Evolutionary conservation across 352 stramenopile genomes (phyloP).

Genomic region (Elongisporangium anandrum): DNA sequence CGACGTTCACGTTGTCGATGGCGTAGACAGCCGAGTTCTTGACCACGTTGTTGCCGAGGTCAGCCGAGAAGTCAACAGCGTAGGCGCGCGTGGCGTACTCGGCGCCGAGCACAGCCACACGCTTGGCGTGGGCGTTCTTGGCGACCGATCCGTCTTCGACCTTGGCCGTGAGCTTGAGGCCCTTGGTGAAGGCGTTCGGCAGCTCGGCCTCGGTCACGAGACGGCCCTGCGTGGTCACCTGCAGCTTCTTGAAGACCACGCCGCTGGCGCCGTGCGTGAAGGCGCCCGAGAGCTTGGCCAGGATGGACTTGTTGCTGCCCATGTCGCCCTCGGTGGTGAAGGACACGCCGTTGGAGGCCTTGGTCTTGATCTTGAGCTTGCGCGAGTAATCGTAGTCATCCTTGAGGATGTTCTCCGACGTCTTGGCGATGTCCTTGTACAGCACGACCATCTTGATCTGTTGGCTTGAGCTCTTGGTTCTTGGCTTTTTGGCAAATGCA

Average conservation of each 20-base stretch:
- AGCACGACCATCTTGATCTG: constrained; percentile 57
- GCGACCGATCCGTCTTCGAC: constrained; percentile 73
- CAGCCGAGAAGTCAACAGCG: constrained; percentile 51
- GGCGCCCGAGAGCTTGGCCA: constrained; percentile 73
- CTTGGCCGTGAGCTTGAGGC: constrained; percentile 83
- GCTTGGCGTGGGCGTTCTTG: constrained; percentile 78
- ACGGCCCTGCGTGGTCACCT: constrained; percentile 79
- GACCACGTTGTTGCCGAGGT: constrained; percentile 55
- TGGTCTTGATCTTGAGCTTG: constrained; percentile 91
- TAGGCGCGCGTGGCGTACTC: constrained; percentile 71
- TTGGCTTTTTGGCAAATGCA: constrained; percentile 61
- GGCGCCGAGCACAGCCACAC: constrained; percentile 64
- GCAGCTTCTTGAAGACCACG: constrained; percentile 85
- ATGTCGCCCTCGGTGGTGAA: constrained; percentile 88
- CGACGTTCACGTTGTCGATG: constrained; percentile 77
- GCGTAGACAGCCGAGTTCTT: constrained; percentile 64
- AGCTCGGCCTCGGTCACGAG: constrained; percentile 75
- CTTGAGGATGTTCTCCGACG: constrained; percentile 75
- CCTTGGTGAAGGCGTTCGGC: constrained; percentile 73
- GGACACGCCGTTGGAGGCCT: constrained; percentile 75
- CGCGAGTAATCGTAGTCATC: constrained; percentile 89
- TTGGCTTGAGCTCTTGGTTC: constrained; percentile 9
- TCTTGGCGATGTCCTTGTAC: constrained; percentile 88
- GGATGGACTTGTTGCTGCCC: constrained; percentile 83
- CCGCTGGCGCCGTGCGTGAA: constrained; percentile 62